Base-by-base conservation (phyloP, 148 eudicot genomes). In the Pouteria glomerata region DNA sequence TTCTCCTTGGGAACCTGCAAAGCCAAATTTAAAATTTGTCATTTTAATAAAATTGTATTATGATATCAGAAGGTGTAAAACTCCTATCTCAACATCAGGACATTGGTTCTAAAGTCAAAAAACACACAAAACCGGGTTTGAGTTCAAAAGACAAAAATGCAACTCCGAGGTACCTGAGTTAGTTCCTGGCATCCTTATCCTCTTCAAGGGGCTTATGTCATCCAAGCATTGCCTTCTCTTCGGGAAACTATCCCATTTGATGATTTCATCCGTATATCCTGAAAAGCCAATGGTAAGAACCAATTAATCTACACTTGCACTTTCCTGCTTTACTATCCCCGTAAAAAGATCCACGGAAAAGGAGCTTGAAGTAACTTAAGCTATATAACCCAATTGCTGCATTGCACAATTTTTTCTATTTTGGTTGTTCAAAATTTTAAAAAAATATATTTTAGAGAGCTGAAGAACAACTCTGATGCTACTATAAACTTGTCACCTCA, bases 161-260 rank as follows among this genome's bases (percentile, higher is more conserved):
- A 3, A 60, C 41, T 81, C 75, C 39, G 2, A 44, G 23, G 42
- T 63, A 79, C 82, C 74, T 72, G 78, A 59, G 75, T 52, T 57
- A 69, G 50, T 56, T 72, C 72, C 76, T 44, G 60, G 52, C 52
- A 52, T 42, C 79, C 69, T 82, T 14, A 51, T 64, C 72, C 78
- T 90, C 88, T 90, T 90, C 4, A 77, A 42, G 13, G 80, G 79
- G 52, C 61, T 62, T 24, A 56, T 18, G 63, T 73, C 78, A 52
- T 83, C 85, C 56, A 66, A 24, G 57, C 74, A 63, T 26, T 61
- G 84, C 79, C 81, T 86, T 80, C 97, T 78, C 80, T 90, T 90
- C 80, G 72, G 50, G 42, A 53, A 29, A 30, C 71, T 76, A 44
- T 76, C 41, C 23, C 56, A 34, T 68, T 39, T 31, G 21, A 31